Evolutionary conservation across 768 basidiomycete genomes (phyloP).

Genomic region (Cystofilobasidium bisporidii): DNA sequence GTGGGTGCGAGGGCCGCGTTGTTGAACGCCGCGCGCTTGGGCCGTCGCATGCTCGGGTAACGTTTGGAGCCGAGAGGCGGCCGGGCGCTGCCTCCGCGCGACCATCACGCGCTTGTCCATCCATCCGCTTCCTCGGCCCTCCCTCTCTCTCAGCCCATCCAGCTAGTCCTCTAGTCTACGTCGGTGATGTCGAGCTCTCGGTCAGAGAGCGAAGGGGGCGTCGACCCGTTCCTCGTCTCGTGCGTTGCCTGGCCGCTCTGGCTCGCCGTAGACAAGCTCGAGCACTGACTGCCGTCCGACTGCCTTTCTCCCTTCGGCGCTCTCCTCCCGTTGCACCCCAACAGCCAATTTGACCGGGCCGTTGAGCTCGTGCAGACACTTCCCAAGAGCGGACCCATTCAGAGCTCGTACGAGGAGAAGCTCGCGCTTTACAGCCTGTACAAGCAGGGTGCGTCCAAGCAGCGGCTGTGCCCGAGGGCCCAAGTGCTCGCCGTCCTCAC

Average conservation of each 20-base stretch:
- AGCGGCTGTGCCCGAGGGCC: background rate
- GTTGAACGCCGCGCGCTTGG: no score
- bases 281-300: background rate
- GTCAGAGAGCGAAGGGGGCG: background rate
- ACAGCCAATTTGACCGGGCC: conserved; percentile 18
- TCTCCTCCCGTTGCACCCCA: no score
- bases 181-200: no score
- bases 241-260: background rate
- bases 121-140: background rate
- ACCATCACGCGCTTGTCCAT: background rate
- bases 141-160: no score
- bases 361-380: conserved; percentile 20
- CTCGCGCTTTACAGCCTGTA: conserved; percentile 16
- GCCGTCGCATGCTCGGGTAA: background rate
- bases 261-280: background rate
- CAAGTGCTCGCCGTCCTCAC: no score
- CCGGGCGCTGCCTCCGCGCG: background rate
- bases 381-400: conserved; percentile 17
- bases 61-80: background rate
- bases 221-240: background rate
- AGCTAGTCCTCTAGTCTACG: no score
- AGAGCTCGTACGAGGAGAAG: conserved; percentile 23
- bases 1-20: no score
- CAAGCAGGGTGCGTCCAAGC: conserved; percentile 15
- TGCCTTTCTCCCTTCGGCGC: background rate